Base-by-base conservation (phyloP, 208 protist species). In the Sergeia podlipaevii region DNA sequence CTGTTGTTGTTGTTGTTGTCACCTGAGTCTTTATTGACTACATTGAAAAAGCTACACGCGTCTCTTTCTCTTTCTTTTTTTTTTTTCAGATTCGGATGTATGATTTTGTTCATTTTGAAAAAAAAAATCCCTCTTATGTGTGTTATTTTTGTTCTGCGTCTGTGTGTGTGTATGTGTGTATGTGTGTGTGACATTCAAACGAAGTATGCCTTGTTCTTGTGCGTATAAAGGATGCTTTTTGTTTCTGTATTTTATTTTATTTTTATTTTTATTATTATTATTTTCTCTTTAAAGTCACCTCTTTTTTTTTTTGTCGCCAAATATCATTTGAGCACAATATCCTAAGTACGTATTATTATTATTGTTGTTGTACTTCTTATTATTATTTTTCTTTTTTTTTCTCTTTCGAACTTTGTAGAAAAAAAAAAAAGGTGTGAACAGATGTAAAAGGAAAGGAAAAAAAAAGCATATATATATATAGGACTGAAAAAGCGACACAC, bases 1-100 rank as follows among this genome's bases (percentile, higher is more conserved):
- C 63, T 46, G 32, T 36, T 70, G 55, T 56, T 48, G 23, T 70
- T 56, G 1, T 53, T 49, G 26, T 63, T 53, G 1, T 56, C 48
- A 8, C 63, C 63, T 21, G 63, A 53, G 34, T 62, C 58, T 30
- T 48, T 56, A 4, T 56, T 56, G 13, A 62, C 47, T 27, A 27
- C 54, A n/a, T 63, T 53, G 20, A 70, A 34, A 27, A 48, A 32
- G 1, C 48, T 28, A 15, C 23, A 23, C 43, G 27, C 30, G 37
- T 45, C 39, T 33, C 6, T 21, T 18, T 45, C 17, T 0, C 15
- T 30, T 48, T 2, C 39, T 21, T 26, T 33, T 7, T 62, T 47
- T 23, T 62, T 10, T 62, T 51, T 46, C 38, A 18, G 39, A 34
- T 47, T 46, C n/a, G 11, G 43, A 28, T 30, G 32, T 57, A 15